Evolutionary conservation across 495 filamentous ascomycete species (phyloP).

Genomic region (Oidiodendron maius): DNA sequence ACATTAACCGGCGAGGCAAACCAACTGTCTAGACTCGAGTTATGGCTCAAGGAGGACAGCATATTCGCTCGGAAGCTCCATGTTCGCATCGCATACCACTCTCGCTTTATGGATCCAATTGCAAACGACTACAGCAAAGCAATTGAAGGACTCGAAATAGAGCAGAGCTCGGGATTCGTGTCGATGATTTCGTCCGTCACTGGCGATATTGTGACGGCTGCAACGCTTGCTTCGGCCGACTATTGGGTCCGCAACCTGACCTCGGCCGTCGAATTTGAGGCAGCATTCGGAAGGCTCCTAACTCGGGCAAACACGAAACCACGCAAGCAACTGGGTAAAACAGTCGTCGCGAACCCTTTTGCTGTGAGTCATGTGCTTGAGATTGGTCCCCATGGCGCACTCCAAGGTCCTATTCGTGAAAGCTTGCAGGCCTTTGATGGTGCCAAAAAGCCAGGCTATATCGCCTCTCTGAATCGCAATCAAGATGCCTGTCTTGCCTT

Average conservation of each 20-base stretch:
- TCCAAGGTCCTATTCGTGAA: slow-evolving; percentile 54
- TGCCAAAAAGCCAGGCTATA: too few relatives aligned
- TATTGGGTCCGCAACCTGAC: slow-evolving; percentile 49
- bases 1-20: slow-evolving; percentile 15
- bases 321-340: slow-evolving; percentile 17
- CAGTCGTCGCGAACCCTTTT: too few relatives aligned
- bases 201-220: background rate
- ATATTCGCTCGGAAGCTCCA: slow-evolving; percentile 45
- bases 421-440: slow-evolving; percentile 15
- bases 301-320: slow-evolving; percentile 26
- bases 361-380: slow-evolving; percentile 49
- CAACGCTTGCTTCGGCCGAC: slow-evolving; percentile 13
- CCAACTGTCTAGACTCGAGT: slow-evolving; percentile 42
- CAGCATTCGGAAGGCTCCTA: background rate
- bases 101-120: slow-evolving; percentile 49
- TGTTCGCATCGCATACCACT: slow-evolving; percentile 60
- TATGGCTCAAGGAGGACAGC: slow-evolving; percentile 22
- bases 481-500: too few relatives aligned
- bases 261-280: slow-evolving; percentile 40
- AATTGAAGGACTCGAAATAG: too few relatives aligned
- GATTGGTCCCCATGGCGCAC: slow-evolving; percentile 59
- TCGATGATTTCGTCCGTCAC: background rate
- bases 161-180: too few relatives aligned
- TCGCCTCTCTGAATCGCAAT: too few relatives aligned
- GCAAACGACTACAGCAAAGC: slow-evolving; percentile 29